A percentile compares a stretch with the other conserved stretches of the same genome.
Evolutionary conservation across 2,329 filamentous ascomycete genomes (phyloP).

Genomic region (Xylariaceae sp.): DNA sequence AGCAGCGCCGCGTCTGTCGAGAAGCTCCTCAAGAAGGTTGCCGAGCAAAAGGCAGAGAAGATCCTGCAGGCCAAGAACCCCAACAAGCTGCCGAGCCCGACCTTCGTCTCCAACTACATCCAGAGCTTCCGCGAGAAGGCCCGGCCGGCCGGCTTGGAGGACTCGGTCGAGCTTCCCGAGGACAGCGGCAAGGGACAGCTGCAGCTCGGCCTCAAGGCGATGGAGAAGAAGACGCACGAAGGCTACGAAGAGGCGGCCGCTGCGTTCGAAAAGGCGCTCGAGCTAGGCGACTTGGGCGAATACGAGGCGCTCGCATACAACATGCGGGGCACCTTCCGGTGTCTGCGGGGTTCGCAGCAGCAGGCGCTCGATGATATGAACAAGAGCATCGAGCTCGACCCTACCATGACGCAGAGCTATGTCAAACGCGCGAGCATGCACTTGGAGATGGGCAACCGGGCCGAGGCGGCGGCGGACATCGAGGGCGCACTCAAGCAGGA

Average conservation of each 20-base stretch:
- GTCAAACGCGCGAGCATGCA: conserved; percentile 99
- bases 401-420: conserved; percentile 86
- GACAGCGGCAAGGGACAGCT: conserved; percentile 80
- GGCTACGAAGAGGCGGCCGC: conserved; percentile 84
- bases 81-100: conserved; percentile 87
- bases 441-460: conserved; percentile 79
- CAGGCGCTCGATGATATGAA: conserved; percentile 80
- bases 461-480: conserved; percentile 85
- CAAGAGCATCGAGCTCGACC: conserved; percentile 87
- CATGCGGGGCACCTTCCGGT: conserved; percentile 93
- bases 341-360: conserved; percentile 81
- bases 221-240: conserved; percentile 82
- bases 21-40: conserved; percentile 91
- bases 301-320: conserved; percentile 92
- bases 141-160: conserved; percentile 75
- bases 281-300: conserved; percentile 72
- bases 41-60: conserved; percentile 85
- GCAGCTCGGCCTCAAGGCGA: conserved; percentile 72
- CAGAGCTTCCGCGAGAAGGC: conserved; percentile 90
- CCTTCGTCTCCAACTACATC: conserved; percentile 97
- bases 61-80: conserved; percentile 78
- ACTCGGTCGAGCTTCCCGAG: conserved; percentile 69
- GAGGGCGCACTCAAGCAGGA: conserved; percentile 79
- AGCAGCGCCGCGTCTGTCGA: conserved; percentile 84
- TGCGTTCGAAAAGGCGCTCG: conserved; percentile 82